Base-by-base conservation (phyloP, 768 basidiomycete species). In the Lactarius evosmus region DNA sequence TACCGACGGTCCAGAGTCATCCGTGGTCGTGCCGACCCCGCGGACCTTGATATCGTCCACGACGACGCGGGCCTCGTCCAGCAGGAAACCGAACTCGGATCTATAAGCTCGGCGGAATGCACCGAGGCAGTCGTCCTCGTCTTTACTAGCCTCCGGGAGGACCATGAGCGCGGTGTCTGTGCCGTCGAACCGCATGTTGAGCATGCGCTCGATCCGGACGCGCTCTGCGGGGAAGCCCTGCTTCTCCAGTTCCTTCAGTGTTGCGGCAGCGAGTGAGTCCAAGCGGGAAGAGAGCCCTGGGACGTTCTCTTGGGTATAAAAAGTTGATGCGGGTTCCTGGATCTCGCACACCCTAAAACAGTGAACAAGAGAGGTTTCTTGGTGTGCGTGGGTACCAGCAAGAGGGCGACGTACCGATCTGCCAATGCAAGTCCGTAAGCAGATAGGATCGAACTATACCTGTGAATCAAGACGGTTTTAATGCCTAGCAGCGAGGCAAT, bases 101-200 rank as follows among this genome's bases (percentile, higher is more conserved):
- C 85, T 91, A 78, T 97, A 95, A 49, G 83, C 81, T 56, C 85
- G 77, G 72, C 83, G 85, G 79, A 97, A 98, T 11, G 87, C 91
- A 2, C 79, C 80, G 68, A 87, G 87, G 72, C 89, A 95, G 73
- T 94, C 89, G 74, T 93, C 88, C 66, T 87, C 85, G 16, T 78
- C 69, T 27, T 81, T 85, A 67, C 86, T 34, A 2, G 52, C 81
- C 0, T 58, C 60, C 0, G 88, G 84, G 14, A 93, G 77, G 12
- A 94, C 84, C 93, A 98, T 96, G 68, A 98, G 74, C 17, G 94
- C 83, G 0, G 96, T 98, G 75, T 96, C 94, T 0, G 92, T 95
- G 3, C 94, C 94, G 55, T 95, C 90, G 68, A 95, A 95, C 25
- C 93, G 85, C 92, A 94, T 94, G 71, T 94, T 94, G 50, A 93